Evolutionary conservation across 2,329 filamentous ascomycete species (phyloP).

Genomic region (Colletotrichum endophyticum): DNA sequence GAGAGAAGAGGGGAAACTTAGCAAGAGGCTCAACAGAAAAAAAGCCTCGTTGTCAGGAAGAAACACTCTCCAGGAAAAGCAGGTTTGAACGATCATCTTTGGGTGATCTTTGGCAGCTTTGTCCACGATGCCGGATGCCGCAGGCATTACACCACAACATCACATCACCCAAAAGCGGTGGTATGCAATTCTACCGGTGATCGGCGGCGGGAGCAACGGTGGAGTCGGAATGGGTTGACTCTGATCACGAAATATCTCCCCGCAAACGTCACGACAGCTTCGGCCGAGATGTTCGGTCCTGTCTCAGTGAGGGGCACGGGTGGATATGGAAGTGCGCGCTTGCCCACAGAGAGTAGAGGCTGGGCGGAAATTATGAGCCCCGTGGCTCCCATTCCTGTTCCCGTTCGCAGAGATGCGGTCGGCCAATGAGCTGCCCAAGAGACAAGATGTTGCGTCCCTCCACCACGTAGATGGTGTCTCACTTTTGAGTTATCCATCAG

Average conservation of each 20-base stretch:
- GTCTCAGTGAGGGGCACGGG: not conserved
- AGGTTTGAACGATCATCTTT: not conserved
- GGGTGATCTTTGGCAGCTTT: not conserved
- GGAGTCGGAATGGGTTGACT: not conserved
- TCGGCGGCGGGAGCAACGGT: conserved; percentile 17
- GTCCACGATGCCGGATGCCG: not conserved
- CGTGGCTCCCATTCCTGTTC: not conserved
- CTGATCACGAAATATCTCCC: not conserved
- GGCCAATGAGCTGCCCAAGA: not conserved
- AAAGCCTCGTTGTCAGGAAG: not conserved
- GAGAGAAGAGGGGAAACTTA: not conserved
- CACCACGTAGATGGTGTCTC: not conserved
- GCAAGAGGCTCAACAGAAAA: not conserved
- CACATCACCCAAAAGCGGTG: not conserved
- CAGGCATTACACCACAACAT: not conserved
- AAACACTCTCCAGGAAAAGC: not conserved
- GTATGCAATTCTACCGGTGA: not conserved
- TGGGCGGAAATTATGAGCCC: not conserved
- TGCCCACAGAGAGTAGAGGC: not conserved
- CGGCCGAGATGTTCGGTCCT: not conserved
- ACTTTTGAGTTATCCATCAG: not conserved
- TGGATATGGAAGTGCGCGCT: not conserved
- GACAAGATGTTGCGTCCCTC: not conserved
- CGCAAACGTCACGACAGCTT: conserved; percentile 13
- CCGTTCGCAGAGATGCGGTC: conserved; percentile 19